Conservation (phyloP, 2,329 filamentous ascomycete genomes). For the Talaromyces sp. region DNA sequence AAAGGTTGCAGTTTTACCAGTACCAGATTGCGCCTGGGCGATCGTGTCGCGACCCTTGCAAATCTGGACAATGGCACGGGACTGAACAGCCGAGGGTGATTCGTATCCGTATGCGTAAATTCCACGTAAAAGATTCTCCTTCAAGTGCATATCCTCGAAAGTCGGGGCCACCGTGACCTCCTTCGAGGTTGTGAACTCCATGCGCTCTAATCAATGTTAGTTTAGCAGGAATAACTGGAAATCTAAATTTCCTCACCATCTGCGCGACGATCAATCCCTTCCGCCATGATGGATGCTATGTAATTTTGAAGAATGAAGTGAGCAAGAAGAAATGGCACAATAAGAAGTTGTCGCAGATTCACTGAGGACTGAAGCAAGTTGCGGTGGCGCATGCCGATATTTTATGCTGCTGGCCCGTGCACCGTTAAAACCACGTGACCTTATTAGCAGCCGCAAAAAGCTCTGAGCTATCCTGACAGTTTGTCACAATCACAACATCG, state of each 20-base stretch:
- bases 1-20: constrained; percentile 94
- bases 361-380: not conserved
- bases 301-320: not conserved
- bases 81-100: constrained; percentile 95
- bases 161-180: constrained; percentile 92
- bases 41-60: constrained; percentile 99
- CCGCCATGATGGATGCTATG: constrained; percentile 68
- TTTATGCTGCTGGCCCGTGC: constrained; percentile 22
- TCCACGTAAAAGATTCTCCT: constrained; percentile 93
- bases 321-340: not conserved
- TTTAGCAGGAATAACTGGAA: not conserved
- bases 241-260: constrained; percentile 52
- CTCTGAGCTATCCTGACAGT: constrained; percentile 18
- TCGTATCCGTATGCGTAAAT: constrained; percentile 99
- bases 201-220: constrained; percentile 60
- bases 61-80: constrained; percentile 95
- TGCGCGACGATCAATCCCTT: constrained; percentile 85
- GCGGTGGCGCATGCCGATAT: constrained; percentile 16
- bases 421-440: constrained; percentile 27
- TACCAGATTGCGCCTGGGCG: constrained; percentile 94
- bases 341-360: constrained; percentile 1
- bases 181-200: constrained; percentile 98
- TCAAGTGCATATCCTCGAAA: constrained; percentile 93
- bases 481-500: not conserved
- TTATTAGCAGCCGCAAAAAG: constrained; percentile 24